Percentiles rank a stretch among this genome's conserved stretches.
Evolutionary conservation across 2,329 filamentous ascomycete species (phyloP).

Genomic region (Parasarocladium wereldwijsianum): DNA sequence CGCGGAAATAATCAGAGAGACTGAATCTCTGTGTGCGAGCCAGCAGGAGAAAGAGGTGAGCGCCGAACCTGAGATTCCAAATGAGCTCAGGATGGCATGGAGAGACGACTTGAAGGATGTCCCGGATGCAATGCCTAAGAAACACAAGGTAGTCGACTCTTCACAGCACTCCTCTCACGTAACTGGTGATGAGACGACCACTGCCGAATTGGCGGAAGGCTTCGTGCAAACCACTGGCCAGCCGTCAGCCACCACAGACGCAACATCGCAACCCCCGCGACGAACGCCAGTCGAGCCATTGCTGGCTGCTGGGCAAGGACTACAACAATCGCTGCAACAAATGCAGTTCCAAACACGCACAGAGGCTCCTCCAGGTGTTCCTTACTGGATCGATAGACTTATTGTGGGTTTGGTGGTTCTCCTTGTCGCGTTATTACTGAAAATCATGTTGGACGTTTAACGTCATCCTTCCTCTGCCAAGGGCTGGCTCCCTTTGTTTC

Average conservation of each 20-base stretch:
- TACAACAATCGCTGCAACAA: conserved; percentile 10
- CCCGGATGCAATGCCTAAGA: too few relatives aligned
- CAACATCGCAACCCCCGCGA: too few relatives aligned
- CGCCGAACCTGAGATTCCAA: conserved; percentile 32
- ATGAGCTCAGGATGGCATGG: conserved; percentile 52
- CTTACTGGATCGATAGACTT: conserved; percentile 66
- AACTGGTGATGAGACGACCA: conserved; percentile 21
- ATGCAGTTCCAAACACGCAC: conserved; percentile 6
- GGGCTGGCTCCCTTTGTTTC: neutral
- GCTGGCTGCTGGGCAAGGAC: neutral
- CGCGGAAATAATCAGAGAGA: conserved; percentile 57
- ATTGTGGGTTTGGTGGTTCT: conserved; percentile 61
- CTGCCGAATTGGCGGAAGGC: conserved; percentile 38
- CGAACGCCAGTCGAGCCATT: neutral
- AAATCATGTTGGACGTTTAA: conserved; percentile 26
- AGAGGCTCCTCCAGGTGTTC: conserved; percentile 28
- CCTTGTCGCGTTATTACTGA: conserved; percentile 54
- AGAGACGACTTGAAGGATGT: conserved; percentile 50
- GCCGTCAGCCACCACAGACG: too few relatives aligned
- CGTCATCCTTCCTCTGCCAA: neutral
- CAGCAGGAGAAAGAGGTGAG: conserved; percentile 12
- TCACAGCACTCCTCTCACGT: neutral
- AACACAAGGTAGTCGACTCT: conserved; percentile 6
- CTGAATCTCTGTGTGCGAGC: conserved; percentile 40
- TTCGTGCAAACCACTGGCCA: conserved; percentile 44